A percentile compares a stretch with the other conserved stretches of the same genome.
These are phyloP conservation scores for Talaromyces thailandensis DNA, from an alignment of 495 filamentous ascomycete species.

Conservation along the genomic window DNA sequence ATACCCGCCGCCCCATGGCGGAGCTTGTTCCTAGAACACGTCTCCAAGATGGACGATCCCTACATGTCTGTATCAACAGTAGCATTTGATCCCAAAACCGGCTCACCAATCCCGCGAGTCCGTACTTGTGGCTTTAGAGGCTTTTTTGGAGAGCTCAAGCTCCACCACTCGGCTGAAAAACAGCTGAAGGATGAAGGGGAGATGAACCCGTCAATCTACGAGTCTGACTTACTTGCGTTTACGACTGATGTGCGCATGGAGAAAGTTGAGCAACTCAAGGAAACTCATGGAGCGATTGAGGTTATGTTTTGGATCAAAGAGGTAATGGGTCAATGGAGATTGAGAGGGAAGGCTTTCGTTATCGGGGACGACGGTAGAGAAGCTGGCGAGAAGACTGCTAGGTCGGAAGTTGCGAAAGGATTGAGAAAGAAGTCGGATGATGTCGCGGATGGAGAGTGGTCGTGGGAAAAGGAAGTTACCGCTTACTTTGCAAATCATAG, in stretches of 20 bases:
- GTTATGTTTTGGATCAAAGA: constrained; percentile 75
- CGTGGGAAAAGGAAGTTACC: constrained; percentile 67
- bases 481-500: constrained; percentile 81
- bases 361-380: constrained; percentile 42
- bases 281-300: constrained; percentile 58
- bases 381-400: constrained; percentile 21
- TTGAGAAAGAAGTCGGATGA: constrained; percentile 19
- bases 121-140: constrained; percentile 72
- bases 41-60: constrained; percentile 48
- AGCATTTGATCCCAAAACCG: constrained; percentile 25
- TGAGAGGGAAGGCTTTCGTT: constrained; percentile 66
- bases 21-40: constrained; percentile 52
- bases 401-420: constrained; percentile 31
- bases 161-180: constrained; percentile 44
- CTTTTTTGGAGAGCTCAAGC: constrained; percentile 57
- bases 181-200: constrained; percentile 51
- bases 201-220: constrained; percentile 56
- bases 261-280: constrained; percentile 61
- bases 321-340: constrained; percentile 69
- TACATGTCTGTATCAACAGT: constrained; percentile 69
- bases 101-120: constrained; percentile 43
- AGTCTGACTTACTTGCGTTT: constrained; percentile 68
- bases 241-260: constrained; percentile 85
- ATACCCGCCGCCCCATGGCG: constrained; percentile 55
- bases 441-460: constrained; percentile 35